Evolutionary conservation across 164 flowering plant genomes (phyloP).

Genomic region (Vitis rotundifolia): DNA sequence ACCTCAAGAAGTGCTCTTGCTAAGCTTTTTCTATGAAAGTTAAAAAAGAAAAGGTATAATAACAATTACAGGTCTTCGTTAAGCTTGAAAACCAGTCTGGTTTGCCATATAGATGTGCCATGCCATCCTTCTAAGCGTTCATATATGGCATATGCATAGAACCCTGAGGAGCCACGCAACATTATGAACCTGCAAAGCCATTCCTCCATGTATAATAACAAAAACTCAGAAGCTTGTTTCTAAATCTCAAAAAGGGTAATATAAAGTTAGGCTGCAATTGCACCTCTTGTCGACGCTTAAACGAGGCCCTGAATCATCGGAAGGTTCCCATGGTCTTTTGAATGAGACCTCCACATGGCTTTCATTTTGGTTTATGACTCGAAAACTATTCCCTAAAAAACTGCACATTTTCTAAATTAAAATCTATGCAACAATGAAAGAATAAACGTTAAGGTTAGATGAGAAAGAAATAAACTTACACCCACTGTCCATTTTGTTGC

Average conservation of each 20-base stretch:
- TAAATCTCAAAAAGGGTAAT: neutral
- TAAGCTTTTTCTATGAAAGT: neutral
- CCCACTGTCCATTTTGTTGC: constrained; percentile 5
- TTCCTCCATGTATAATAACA: no score
- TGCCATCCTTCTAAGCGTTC: constrained; percentile 43
- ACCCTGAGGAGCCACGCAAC: constrained; percentile 29
- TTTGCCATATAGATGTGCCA: constrained; percentile 26
- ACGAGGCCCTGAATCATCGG: constrained; percentile 4
- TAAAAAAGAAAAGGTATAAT: neutral
- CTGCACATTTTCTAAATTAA: constrained; percentile 4
- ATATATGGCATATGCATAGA: constrained; percentile 38
- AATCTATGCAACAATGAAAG: neutral
- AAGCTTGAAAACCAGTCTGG: constrained; percentile 36
- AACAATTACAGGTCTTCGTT: constrained; percentile 23
- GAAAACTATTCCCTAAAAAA: constrained; percentile 13
- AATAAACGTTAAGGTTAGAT: neutral
- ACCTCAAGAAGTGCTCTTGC: no score
- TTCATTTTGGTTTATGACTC: constrained; percentile 18
- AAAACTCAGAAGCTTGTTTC: neutral
- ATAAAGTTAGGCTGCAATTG: neutral
- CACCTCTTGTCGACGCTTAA: constrained; percentile 28
- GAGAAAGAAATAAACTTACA: neutral
- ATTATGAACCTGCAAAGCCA: constrained; percentile 30
- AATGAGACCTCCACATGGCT: constrained; percentile 30
- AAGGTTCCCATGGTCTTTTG: constrained; percentile 10